These are phyloP conservation scores for Diplosphaera chodatii DNA, from an alignment of 139 green algal genomes.

Conservation along the genomic window DNA sequence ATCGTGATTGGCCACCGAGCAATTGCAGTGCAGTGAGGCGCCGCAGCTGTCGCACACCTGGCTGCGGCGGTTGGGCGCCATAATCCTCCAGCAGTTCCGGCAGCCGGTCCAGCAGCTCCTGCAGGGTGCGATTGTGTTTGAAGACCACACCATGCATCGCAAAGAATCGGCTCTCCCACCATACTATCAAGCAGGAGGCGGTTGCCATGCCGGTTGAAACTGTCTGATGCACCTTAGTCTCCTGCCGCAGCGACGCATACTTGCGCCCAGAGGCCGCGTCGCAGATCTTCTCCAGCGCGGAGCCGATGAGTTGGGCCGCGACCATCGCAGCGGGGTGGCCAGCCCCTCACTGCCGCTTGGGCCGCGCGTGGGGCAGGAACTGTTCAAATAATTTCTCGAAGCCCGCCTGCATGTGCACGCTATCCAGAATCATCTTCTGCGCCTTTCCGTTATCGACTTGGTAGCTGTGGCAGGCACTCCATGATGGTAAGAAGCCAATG, in stretches of 20 bases:
- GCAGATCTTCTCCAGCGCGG: slow-evolving; percentile 42
- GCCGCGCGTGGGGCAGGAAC: neutral
- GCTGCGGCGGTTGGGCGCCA: neutral
- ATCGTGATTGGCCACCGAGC: too few species aligned
- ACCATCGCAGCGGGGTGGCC: neutral
- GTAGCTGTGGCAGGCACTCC: too few species aligned
- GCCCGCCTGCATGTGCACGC: too few species aligned
- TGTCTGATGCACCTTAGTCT: slow-evolving; percentile 40
- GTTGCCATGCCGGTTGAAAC: too few species aligned
- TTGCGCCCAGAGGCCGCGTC: slow-evolving; percentile 33
- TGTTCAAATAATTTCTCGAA: slow-evolving; percentile 14
- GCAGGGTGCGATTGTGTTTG: neutral
- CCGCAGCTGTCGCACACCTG: neutral
- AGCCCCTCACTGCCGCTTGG: neutral
- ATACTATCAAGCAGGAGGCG: neutral
- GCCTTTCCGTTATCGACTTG: too few species aligned
- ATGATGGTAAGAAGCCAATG: too few species aligned
- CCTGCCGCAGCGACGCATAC: slow-evolving; percentile 34
- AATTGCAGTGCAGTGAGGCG: too few species aligned
- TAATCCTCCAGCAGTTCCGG: slow-evolving; percentile 1
- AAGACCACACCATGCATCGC: too few species aligned
- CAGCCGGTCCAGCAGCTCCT: slow-evolving; percentile 20
- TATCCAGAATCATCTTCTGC: too few species aligned
- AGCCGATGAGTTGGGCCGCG: slow-evolving; percentile 22
- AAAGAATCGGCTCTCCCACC: too few species aligned